Evolutionary conservation across 495 filamentous ascomycete species (phyloP), one percentile per base, ranked within the genome.

Genomic region (Talaromyces nanjingensis): DNA sequence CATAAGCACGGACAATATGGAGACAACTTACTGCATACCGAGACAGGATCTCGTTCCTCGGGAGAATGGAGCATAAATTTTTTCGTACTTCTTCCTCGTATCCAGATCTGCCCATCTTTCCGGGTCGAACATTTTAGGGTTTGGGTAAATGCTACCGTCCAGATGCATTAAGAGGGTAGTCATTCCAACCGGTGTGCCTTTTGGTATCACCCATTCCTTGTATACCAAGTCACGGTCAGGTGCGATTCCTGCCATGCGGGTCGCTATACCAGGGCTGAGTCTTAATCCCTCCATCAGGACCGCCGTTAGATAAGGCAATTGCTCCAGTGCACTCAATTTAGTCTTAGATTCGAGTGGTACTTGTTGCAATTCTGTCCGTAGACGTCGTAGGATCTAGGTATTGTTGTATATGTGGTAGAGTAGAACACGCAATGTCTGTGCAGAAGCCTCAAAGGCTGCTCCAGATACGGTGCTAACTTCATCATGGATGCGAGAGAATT

Each of bases 111-210:
- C 60, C 73, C 74, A 84, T 1, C 80, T 73, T 49, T 82, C 74
- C 5, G 81, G 81, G n/a, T 78, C 55, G 70, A 81, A 83, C 2
- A 71, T 70, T 59, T 76, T 16, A 1, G 78, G 70, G 1, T 68
- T 54, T 2, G 69, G 72, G 70, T 76, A 84, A 59, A 76, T 66
- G 8, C 70, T 59, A 6, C 73, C 62, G 42, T 74, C 67, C 1
- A 68, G 70, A 20, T 77, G 72, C 7, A 77, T 67, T 2, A 69
- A 66, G 16, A 68, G 64, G 6, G 67, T 63, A 33, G 67, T 66
- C 57, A 76, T 76, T 34, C 64, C 58, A 16, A 62, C 31, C 2
- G 58, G 57, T 20, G 45, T 55, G 58, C 31, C 58, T 16, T 31
- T 49, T 14, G 64, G 64, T 37, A 62, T 65, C 2, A 25, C 49